These are phyloP conservation scores for Ophiostoma sp. DNA, from an alignment of 2,329 filamentous ascomycete species.

Conservation along the genomic window DNA sequence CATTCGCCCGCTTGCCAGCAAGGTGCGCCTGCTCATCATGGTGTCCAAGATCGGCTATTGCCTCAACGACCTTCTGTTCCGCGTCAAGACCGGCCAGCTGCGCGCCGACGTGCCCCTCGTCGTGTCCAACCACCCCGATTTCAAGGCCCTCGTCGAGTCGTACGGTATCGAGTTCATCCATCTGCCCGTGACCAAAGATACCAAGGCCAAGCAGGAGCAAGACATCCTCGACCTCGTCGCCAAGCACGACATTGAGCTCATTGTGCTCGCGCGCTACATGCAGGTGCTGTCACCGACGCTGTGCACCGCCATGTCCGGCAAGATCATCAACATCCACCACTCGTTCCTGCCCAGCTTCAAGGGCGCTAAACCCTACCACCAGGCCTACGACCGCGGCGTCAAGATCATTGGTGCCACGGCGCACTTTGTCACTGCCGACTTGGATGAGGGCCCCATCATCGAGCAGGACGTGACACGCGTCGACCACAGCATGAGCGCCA, in stretches of 20 bases:
- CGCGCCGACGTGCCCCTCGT: conserved; percentile 71
- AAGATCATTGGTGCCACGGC: conserved; percentile 86
- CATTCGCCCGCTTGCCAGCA: conserved; percentile 61
- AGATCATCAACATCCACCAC: conserved; percentile 91
- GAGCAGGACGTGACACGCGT: conserved; percentile 76
- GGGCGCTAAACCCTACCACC: conserved; percentile 82
- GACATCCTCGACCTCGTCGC: conserved; percentile 65
- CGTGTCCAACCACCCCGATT: conserved; percentile 77
- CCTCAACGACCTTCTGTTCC: conserved; percentile 63
- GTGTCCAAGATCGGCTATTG: conserved; percentile 86
- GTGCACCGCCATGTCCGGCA: conserved; percentile 73
- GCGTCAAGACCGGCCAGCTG: conserved; percentile 60
- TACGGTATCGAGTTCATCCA: conserved; percentile 78
- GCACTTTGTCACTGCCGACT: conserved; percentile 78
- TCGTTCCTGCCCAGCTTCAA: conserved; percentile 83
- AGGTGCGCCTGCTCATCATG: conserved; percentile 78
- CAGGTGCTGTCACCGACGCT: conserved; percentile 72
- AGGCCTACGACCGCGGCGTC: conserved; percentile 78
- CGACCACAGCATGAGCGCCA: conserved; percentile 69
- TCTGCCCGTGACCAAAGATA: conserved; percentile 72
- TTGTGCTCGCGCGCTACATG: conserved; percentile 83
- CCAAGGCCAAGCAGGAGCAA: conserved; percentile 67
- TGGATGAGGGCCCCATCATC: conserved; percentile 84
- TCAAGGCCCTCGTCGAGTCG: conserved; percentile 59
- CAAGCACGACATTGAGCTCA: conserved; percentile 66